Evolutionary conservation across 2,329 filamentous ascomycete genomes (phyloP).

Genomic region (Aspergillus bombycis): DNA sequence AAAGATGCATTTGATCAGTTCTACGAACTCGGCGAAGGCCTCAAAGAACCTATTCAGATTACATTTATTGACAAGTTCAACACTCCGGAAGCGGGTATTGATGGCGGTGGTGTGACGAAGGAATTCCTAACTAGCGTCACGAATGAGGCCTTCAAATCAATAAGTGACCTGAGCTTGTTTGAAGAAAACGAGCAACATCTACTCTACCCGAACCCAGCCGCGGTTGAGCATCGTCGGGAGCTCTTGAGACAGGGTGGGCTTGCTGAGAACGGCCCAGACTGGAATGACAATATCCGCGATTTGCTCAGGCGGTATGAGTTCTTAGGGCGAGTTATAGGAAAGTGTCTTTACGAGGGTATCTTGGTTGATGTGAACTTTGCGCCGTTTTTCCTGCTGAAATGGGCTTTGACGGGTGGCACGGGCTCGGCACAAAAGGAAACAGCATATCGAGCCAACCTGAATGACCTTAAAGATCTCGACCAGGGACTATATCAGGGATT

Average conservation of each 20-base stretch:
- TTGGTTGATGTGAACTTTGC: conserved; percentile 91
- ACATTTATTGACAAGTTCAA: conserved; percentile 93
- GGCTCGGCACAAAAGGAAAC: conserved; percentile 67
- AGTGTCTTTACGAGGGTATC: conserved; percentile 97
- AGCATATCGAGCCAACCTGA: conserved; percentile 86
- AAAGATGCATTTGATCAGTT: conserved; percentile 84
- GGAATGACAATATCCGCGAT: conserved; percentile 60
- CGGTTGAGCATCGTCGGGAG: conserved; percentile 70
- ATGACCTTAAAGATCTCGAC: conserved; percentile 91
- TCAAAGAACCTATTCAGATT: conserved; percentile 96
- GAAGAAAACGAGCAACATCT: conserved; percentile 82
- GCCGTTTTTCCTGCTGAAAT: conserved; percentile 94
- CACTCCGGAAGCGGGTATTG: conserved; percentile 86
- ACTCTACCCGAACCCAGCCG: conserved; percentile 83
- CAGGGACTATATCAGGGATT: conserved; percentile 88
- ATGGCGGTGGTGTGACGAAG: conserved; percentile 95
- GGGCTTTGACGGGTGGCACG: conserved; percentile 74
- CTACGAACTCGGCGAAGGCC: conserved; percentile 74
- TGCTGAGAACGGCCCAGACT: conserved; percentile 58
- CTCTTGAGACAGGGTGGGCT: conserved; percentile 57
- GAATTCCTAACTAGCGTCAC: conserved; percentile 92
- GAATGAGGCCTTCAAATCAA: conserved; percentile 74
- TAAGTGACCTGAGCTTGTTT: conserved; percentile 67
- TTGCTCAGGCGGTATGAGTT: conserved; percentile 83
- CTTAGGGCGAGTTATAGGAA: conserved; percentile 87